Evolutionary conservation across 768 basidiomycete species (phyloP), one percentile per base, ranked within the genome.

Genomic region (Suillus hirtellus): DNA sequence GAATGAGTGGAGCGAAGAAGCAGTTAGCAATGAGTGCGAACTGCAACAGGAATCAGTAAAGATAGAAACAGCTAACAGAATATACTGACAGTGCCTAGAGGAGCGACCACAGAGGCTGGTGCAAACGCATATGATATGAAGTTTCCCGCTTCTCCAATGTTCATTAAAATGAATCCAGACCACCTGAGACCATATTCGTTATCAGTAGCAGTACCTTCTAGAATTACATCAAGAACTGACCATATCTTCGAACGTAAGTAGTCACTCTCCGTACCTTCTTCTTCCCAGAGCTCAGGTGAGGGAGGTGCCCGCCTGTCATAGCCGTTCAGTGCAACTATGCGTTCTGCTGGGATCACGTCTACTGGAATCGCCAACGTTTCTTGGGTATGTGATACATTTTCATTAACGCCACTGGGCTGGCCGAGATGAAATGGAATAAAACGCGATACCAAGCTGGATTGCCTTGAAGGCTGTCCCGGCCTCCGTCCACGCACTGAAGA

Each of bases 1-100:
- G 82, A 71, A 98, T 84, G 3, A 94, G 69, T 17, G 96, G 96
- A 1, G 96, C 94, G 66, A 98, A 95, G 46, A 95, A 81, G 71
- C 95, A 98, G 73, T 99, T 99, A 15, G 96, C 93, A 64, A 96
- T 88, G n/a, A 98, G 81, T 2, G 95, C 94, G 74, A 94, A 91
- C 88, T 94, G 61, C 17, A 10, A 21, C n/a, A 40, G 6, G 4
- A 49, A 58, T 58, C 58, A 34, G 21, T 34, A 17, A 46, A 61
- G 37, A 40, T 7, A 2, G 31, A 21, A 14, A 34, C 9, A 34
- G n/a, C 7, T 37, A 8, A 59, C 17, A 19, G n/a, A 38, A 60
- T 11, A 24, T 49, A 77, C 88, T 77, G 68, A 96, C 95, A 52
- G 93, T 95, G n/a, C 96, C 96, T 12, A 99, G 81, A 35, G 96